Evolutionary conservation across 192 early-diverging fungal genomes (phyloP).

Genomic region (Umbelopsis sp.): DNA sequence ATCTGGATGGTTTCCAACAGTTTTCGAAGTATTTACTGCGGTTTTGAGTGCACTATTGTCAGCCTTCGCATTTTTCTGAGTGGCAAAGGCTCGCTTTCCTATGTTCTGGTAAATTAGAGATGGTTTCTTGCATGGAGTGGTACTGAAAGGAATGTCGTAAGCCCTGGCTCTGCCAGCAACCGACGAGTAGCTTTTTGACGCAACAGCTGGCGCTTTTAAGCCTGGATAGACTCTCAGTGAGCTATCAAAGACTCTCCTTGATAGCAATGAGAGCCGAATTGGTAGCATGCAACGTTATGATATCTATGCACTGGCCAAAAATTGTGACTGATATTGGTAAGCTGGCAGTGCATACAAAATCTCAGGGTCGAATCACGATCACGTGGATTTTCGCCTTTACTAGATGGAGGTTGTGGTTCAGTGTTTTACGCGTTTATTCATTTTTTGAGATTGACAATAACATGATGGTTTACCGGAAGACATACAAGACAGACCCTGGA

Average conservation of each 20-base stretch:
- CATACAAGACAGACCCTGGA: too few relatives aligned
- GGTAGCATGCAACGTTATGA: not conserved
- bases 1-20: not conserved
- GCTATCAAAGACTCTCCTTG: slow-evolving; percentile 16
- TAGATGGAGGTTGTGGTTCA: too few relatives aligned
- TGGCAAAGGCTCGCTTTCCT: not conserved
- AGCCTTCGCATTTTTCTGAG: not conserved
- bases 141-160: not conserved
- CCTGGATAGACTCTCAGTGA: not conserved
- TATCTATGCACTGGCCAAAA: not conserved
- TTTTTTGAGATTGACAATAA: too few relatives aligned
- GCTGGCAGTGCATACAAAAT: too few relatives aligned
- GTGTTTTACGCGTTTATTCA: too few relatives aligned
- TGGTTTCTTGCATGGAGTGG: not conserved
- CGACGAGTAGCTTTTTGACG: not conserved
- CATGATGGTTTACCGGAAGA: too few relatives aligned
- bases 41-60: not conserved
- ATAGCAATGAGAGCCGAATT: slow-evolving; percentile 16
- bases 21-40: not conserved
- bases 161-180: slow-evolving; percentile 5
- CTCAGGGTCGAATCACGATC: too few relatives aligned
- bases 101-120: not conserved
- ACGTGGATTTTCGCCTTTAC: too few relatives aligned
- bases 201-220: not conserved
- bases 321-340: slow-evolving; percentile 5